phyloP scores from a whole-genome alignment of 176 grass and related monocot species.

The Paspalum notatum region DNA sequence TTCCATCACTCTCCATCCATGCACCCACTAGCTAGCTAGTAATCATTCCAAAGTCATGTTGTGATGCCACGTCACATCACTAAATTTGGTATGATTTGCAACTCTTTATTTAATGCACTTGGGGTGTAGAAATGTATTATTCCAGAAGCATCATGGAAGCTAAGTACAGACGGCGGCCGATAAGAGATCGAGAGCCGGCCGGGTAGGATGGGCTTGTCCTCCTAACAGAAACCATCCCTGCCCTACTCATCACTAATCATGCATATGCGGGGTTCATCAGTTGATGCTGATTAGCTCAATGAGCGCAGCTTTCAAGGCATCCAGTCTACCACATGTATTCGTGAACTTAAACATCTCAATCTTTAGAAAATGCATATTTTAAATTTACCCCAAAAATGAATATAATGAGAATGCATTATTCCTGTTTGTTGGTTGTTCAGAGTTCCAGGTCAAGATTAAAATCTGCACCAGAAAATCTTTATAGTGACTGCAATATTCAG shows the following conservation, averaged over 20 bases:
- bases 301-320: not conserved
- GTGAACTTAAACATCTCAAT: not conserved
- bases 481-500: not conserved
- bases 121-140: not conserved
- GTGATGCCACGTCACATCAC: conserved; percentile 31
- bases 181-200: not conserved
- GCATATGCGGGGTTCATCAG: not conserved
- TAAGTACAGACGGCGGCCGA: not conserved
- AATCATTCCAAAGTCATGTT: conserved; percentile 9
- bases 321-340: not conserved
- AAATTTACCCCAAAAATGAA: not conserved
- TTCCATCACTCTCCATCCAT: not conserved
- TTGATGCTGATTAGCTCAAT: conserved; percentile 29
- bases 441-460: not conserved
- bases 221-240: conserved; percentile 38
- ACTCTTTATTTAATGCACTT: not conserved
- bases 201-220: conserved; percentile 30
- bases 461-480: not conserved
- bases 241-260: conserved; percentile 32
- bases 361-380: not conserved
- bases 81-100: conserved; percentile 19
- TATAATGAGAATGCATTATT: not conserved
- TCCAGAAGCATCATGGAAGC: not conserved
- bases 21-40: conserved; percentile 37
- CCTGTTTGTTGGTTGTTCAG: not conserved